Percentiles rank a stretch among this genome's conserved stretches.
Conservation (phyloP, 2,329 filamentous ascomycete genomes). For the Coniochaeta ligniaria region DNA sequence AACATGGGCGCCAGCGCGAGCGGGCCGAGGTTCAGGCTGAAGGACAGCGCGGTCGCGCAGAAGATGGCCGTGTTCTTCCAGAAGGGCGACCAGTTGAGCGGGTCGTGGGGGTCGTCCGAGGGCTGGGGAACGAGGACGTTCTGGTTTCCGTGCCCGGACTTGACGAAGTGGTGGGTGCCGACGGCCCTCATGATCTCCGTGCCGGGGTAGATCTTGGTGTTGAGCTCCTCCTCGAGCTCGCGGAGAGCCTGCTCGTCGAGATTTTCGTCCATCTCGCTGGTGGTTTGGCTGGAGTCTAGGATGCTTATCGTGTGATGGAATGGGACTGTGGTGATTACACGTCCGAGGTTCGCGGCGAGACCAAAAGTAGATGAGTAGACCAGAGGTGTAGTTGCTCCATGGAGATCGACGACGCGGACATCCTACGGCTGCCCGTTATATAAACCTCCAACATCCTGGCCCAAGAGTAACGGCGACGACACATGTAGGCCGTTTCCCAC, state of each 20-base stretch:
- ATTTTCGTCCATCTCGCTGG: conserved; percentile 12
- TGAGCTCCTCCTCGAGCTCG: conserved; percentile 15
- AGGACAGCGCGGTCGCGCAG: conserved; percentile 28
- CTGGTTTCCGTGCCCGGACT: conserved; percentile 32
- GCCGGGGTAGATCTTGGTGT: conserved; percentile 25
- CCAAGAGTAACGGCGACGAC: not conserved
- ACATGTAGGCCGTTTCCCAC: not conserved
- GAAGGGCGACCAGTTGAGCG: conserved; percentile 38
- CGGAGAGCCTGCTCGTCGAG: conserved; percentile 13
- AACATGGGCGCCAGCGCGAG: conserved; percentile 48
- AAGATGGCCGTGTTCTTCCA: conserved; percentile 33
- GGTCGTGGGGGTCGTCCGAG: conserved; percentile 38
- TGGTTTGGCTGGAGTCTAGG: not conserved
- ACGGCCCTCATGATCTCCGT: conserved; percentile 41
- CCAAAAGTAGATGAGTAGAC: not conserved
- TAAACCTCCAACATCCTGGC: not conserved
- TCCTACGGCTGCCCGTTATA: not conserved
- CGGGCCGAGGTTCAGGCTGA: conserved; percentile 31
- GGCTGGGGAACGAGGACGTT: conserved; percentile 42
- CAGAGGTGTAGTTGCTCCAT: not conserved
- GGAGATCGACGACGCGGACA: not conserved
- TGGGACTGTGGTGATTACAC: not conserved
- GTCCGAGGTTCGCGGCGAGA: not conserved
- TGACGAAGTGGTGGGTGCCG: conserved; percentile 57
- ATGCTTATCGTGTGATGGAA: not conserved